Conservation (phyloP, 805 yeast genomes). For the Tetrapisispora phaffii region DNA sequence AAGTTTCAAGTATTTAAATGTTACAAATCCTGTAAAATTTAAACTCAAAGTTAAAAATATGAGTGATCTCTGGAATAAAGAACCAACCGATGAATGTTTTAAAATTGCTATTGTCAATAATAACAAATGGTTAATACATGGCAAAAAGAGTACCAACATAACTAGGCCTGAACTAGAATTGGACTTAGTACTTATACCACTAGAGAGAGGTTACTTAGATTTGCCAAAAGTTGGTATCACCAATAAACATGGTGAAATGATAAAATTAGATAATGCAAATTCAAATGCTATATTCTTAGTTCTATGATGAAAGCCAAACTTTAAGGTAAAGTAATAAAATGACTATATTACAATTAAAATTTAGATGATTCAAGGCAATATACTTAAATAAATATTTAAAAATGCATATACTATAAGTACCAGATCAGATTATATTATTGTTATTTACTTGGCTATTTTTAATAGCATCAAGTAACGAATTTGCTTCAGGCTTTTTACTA, state of each 20-base stretch:
- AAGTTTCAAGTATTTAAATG: slow-evolving; percentile 1
- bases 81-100: slow-evolving; percentile 18
- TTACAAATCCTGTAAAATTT: slow-evolving; percentile 18
- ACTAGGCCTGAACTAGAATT: slow-evolving; percentile 26
- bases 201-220: slow-evolving; percentile 61
- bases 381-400: no score
- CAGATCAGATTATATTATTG: no score
- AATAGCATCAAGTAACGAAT: slow-evolving; percentile 34
- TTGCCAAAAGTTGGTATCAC: slow-evolving; percentile 54
- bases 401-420: no score
- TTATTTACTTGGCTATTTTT: background rate
- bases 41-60: slow-evolving; percentile 12
- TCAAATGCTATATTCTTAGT: slow-evolving; percentile 61
- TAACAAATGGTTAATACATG: slow-evolving; percentile 76
- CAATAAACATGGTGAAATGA: slow-evolving; percentile 28
- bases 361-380: no score
- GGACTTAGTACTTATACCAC: slow-evolving; percentile 53
- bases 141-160: slow-evolving; percentile 49
- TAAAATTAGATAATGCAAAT: slow-evolving; percentile 59
- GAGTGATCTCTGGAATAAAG: slow-evolving; percentile 14
- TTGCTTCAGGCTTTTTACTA: slow-evolving; percentile 65
- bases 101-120: slow-evolving; percentile 40
- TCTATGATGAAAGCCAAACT: slow-evolving; percentile 41
- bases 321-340: no score
- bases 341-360: no score